These are phyloP conservation scores for Rhizophora apiculata DNA, from an alignment of 345 rosid species.

Conservation along the genomic window DNA sequence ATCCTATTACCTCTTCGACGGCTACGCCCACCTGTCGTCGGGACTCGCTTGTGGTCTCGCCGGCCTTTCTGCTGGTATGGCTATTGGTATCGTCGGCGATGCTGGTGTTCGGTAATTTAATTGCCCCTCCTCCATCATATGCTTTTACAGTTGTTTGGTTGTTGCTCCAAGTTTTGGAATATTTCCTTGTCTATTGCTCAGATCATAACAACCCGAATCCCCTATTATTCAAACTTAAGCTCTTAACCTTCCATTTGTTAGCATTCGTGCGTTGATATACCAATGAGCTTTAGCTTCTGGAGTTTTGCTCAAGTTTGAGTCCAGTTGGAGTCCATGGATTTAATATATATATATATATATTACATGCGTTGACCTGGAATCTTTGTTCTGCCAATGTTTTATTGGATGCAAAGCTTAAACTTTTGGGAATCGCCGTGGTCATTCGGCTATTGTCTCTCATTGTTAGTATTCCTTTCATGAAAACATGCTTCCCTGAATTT, in stretches of 20 bases:
- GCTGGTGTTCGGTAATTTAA: slow-evolving; percentile 2
- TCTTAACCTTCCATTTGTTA: too few species aligned
- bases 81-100: slow-evolving; percentile 15
- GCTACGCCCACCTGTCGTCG: slow-evolving; percentile 24
- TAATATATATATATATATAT: too few species aligned
- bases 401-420: too few species aligned
- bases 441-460: neutral
- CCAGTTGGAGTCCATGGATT: too few species aligned
- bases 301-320: too few species aligned
- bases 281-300: too few species aligned
- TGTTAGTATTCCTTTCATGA: neutral
- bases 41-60: slow-evolving; percentile 33
- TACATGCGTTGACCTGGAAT: too few species aligned
- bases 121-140: neutral
- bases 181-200: neutral
- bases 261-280: too few species aligned
- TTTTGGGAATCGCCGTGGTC: too few species aligned
- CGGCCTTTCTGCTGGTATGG: slow-evolving; percentile 22
- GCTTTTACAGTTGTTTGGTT: neutral
- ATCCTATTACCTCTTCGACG: slow-evolving; percentile 21
- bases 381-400: too few species aligned
- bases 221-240: too few species aligned
- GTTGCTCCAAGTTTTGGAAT: neutral
- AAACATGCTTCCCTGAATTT: neutral
- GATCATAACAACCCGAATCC: too few species aligned